Base-by-base conservation (phyloP, 2,329 filamentous ascomycete genomes). In the Talaromyces funiculosus region DNA sequence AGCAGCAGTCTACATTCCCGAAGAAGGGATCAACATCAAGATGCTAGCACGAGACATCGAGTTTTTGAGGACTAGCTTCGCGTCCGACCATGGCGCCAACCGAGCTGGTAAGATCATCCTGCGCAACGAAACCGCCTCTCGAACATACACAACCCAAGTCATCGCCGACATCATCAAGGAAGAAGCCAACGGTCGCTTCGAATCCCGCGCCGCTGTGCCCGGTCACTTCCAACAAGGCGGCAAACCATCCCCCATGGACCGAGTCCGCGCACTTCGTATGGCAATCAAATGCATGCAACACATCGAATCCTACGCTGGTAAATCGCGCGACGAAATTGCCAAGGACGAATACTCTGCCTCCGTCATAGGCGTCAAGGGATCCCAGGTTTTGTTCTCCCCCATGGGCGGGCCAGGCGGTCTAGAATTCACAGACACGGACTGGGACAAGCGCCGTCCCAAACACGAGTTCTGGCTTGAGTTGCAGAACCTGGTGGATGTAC, bases 161-260 rank as follows among this genome's bases (percentile, higher is more conserved):
- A 93, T 99, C 69, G 92, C 93, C 35, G 89, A 93, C 71, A 97
- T 97, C 77, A 96, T 99, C 77, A 90, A 90, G 61, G 92, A 96
- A 67, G 94, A 97, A 75, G 90, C 92, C 8, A 88, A 90, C 67
- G 92, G 92, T 65, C 87, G 92, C 16, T 99, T 99, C 71, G 94
- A 99, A 75, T 90, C 90, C 49, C 87, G 93, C 63, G 89, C 94
- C 72, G 92, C 90, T 66, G 93, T 96, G 55, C 92, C 92, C 0
- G 92, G 92, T 14, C 92, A 97, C 77, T 92, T 96, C 66, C 92
- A 97, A 76, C 93, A 97, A 78, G 92, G 92, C 67, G 92, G 91
- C 61, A 90, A 90, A 45, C 94, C 94, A 0, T 95, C 90, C 2
- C 87, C 94, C 6, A 97, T 99, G 92, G 94, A 99, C 77, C 89